Evolutionary conservation across 768 basidiomycete genomes (phyloP).

Genomic region (Russula sp.): DNA sequence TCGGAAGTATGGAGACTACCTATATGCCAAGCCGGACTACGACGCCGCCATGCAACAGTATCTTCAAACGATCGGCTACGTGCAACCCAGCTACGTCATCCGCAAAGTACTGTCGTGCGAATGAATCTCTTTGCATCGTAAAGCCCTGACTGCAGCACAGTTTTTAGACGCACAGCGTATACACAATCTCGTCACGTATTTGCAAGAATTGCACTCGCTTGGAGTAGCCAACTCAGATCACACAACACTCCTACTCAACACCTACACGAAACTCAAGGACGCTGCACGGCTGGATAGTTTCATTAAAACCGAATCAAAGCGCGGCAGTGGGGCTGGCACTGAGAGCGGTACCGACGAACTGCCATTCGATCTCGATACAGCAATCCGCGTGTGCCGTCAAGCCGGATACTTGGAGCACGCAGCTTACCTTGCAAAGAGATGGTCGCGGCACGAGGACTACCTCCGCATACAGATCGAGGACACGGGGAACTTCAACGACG

Average conservation of each 20-base stretch:
- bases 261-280: conserved; percentile 96
- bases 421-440: conserved; percentile 87
- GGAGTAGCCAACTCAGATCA: conserved; percentile 94
- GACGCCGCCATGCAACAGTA: conserved; percentile 93
- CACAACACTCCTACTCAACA: conserved; percentile 93
- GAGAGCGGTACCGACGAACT: conserved; percentile 54
- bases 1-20: conserved; percentile 82
- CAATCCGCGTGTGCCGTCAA: conserved; percentile 93
- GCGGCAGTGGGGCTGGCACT: conserved; percentile 40
- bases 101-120: conserved; percentile 60
- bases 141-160: conserved; percentile 36
- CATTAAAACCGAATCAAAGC: conserved; percentile 78
- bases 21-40: conserved; percentile 87
- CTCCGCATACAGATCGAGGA: conserved; percentile 93
- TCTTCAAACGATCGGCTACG: conserved; percentile 78
- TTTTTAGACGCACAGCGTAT: conserved; percentile 96
- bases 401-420: conserved; percentile 96
- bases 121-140: background rate
- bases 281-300: conserved; percentile 83
- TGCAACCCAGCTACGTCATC: conserved; percentile 94
- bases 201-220: conserved; percentile 88
- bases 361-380: conserved; percentile 96
- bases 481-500: conserved; percentile 73
- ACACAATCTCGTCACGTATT: conserved; percentile 89
- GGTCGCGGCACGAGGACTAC: conserved; percentile 88